These are phyloP conservation scores for Smithsoniella earleae DNA, from an alignment of 163 green algal genomes.

Conservation along the genomic window DNA sequence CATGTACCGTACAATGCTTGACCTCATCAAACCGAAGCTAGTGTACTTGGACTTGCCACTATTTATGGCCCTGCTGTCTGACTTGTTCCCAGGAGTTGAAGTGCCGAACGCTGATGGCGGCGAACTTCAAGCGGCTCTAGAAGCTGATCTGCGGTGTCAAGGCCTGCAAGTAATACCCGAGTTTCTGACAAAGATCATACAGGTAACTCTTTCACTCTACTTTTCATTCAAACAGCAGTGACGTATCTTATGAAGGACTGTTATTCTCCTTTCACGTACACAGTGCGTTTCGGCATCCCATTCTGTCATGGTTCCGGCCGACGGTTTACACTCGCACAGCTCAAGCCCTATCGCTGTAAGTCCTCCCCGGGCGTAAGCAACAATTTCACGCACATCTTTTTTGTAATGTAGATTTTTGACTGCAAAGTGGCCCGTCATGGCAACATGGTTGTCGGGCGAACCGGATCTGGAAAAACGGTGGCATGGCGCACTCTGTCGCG, in stretches of 20 bases:
- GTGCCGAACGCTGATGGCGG: slow-evolving; percentile 50
- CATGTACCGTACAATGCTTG: slow-evolving; percentile 73
- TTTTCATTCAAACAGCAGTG: too few relatives aligned
- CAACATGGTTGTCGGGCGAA: slow-evolving; percentile 85
- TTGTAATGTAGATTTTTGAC: slow-evolving; percentile 56
- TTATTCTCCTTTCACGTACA: too few relatives aligned
- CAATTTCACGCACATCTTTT: too few relatives aligned
- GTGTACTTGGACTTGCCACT: slow-evolving; percentile 76
- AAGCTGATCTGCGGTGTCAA: slow-evolving; percentile 51
- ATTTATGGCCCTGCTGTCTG: slow-evolving; percentile 76
- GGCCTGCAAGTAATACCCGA: slow-evolving; percentile 68
- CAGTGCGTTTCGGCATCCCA: too few relatives aligned
- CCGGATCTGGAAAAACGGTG: slow-evolving; percentile 65
- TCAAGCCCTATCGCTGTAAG: too few relatives aligned
- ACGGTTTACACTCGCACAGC: too few relatives aligned
- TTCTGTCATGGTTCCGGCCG: too few relatives aligned
- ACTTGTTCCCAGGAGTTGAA: slow-evolving; percentile 81
- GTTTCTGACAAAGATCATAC: slow-evolving; percentile 74
- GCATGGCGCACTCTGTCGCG: slow-evolving; percentile 66
- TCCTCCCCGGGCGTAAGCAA: too few relatives aligned
- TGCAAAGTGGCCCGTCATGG: slow-evolving; percentile 78
- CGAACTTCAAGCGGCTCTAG: slow-evolving; percentile 51
- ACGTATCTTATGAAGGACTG: too few relatives aligned
- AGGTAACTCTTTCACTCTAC: too few relatives aligned
- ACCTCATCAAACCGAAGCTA: slow-evolving; percentile 82